Base-by-base conservation (phyloP, 176 grass and related monocot genomes). In the Ensete glaucum region DNA sequence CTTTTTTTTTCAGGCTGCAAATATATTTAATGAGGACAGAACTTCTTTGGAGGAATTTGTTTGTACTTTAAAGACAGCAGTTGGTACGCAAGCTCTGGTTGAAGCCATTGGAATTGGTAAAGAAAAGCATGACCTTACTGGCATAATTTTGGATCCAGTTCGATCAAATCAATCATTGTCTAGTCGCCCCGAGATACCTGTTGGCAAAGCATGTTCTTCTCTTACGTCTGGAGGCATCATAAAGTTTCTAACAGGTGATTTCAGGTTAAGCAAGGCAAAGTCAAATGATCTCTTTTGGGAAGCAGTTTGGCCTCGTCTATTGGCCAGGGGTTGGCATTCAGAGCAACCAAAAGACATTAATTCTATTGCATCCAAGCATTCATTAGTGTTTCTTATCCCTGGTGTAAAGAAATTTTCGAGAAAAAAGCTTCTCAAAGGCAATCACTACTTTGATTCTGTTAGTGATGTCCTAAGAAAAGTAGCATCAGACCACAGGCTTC, bases 241-340 rank as follows among this genome's bases (percentile, higher is more conserved):
- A 57, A 89, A 92, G 65, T 93, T 93, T 91, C 78, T 98, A 79
- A 98, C 90, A 54, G 90, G 90, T 65, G 90, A 88, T 87, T 93
- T 93, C 75, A 93, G 95, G 82, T 66, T 98, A 70, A 92, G 95
- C 79, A 98, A 98, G 77, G 88, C 90, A 64, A 93, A 85, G 79
- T 93, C 95, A 53, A 98, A 93, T 82, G 95, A 98, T 94, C 85
- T 98, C 71, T 98, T 98, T 65, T 98, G 95, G 95, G 95, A 98
- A 80, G 95, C 95, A 79, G 88, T 98, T 29, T 98, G 95, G 95
- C 95, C 95, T 79, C 90, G 95, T 26, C 78, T 93, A 76, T 85
- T 97, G 74, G 78, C 88, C 66, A 88, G 82, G 77, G 94, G 94
- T 75, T 97, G 94, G 94, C 90, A 87, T 64, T 91, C 88, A 6